Evolutionary conservation across 371 early-diverging fungal genomes (phyloP).

Genomic region (Chytridium lagenaria): DNA sequence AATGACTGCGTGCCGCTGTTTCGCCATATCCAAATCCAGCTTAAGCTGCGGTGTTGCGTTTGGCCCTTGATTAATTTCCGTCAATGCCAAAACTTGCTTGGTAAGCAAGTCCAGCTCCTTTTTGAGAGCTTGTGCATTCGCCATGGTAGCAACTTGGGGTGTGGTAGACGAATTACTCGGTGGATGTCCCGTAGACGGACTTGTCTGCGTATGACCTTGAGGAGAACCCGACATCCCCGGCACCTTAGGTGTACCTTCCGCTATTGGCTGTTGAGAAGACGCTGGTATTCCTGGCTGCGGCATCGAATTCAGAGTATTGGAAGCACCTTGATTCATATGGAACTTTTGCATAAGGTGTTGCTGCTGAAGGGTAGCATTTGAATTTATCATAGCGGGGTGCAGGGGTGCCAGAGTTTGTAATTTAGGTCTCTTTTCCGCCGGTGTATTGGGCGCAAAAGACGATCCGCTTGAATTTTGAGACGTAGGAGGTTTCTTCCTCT

Average conservation of each 20-base stretch:
- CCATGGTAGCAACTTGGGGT: too few species aligned
- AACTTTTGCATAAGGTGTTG: neutral
- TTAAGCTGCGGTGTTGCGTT: neutral
- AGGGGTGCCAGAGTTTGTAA: conserved; percentile 5
- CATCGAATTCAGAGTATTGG: neutral
- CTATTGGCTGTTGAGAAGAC: neutral
- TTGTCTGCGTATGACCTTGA: too few species aligned
- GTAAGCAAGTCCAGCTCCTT: neutral
- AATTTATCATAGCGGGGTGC: neutral
- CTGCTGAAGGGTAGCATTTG: neutral
- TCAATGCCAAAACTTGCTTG: neutral
- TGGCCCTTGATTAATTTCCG: neutral
- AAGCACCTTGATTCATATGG: neutral
- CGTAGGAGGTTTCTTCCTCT: conserved; percentile 4
- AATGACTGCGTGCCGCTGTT: neutral
- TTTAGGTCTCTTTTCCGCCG: conserved; percentile 1
- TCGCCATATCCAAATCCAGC: neutral
- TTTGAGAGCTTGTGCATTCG: neutral
- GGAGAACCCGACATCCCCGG: neutral
- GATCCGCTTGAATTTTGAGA: neutral
- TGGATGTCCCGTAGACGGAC: too few species aligned
- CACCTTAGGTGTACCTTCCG: too few species aligned
- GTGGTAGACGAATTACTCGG: too few species aligned
- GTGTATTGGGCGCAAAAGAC: neutral
- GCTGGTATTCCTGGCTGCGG: neutral